These are phyloP conservation scores for Verticillium albo-atrum DNA, from an alignment of 2,329 filamentous ascomycete genomes.

Conservation along the genomic window DNA sequence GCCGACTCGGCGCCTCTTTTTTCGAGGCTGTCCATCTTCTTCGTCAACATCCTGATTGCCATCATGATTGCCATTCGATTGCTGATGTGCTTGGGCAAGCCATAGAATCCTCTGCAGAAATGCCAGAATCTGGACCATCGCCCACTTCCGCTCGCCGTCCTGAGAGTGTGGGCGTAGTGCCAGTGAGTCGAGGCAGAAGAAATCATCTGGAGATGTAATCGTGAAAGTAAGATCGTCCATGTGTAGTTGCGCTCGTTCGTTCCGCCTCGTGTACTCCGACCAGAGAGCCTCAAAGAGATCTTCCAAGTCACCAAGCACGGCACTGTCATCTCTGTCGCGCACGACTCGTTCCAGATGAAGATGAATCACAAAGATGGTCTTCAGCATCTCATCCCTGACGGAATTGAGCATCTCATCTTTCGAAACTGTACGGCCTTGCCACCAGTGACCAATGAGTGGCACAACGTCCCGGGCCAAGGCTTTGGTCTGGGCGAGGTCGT, in stretches of 20 bases:
- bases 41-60: slow-evolving; percentile 4
- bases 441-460: slow-evolving; percentile 70
- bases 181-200: slow-evolving; percentile 46
- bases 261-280: slow-evolving; percentile 70
- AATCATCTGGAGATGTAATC: slow-evolving; percentile 36
- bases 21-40: slow-evolving; percentile 44
- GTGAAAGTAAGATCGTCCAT: slow-evolving; percentile 69
- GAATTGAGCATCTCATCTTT: slow-evolving; percentile 57
- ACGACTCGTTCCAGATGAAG: slow-evolving; percentile 58
- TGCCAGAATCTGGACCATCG: slow-evolving; percentile 53
- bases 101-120: slow-evolving; percentile 48
- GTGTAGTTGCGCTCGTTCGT: slow-evolving; percentile 68
- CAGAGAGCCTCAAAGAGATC: slow-evolving; percentile 69
- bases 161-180: slow-evolving; percentile 47
- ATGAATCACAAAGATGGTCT: slow-evolving; percentile 62
- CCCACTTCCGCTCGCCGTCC: slow-evolving; percentile 57
- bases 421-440: slow-evolving; percentile 65
- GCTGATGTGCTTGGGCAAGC: slow-evolving; percentile 1
- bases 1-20: slow-evolving; percentile 46
- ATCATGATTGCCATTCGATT: neutral
- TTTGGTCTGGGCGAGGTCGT: slow-evolving; percentile 61
- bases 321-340: slow-evolving; percentile 32
- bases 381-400: slow-evolving; percentile 74
- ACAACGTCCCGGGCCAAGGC: slow-evolving; percentile 57
- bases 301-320: slow-evolving; percentile 47